Percentiles rank a stretch among this genome's conserved stretches.
Evolutionary conservation across 1,284 basidiomycete species (phyloP).

Genomic region (Boletellus dicymbophilus): DNA sequence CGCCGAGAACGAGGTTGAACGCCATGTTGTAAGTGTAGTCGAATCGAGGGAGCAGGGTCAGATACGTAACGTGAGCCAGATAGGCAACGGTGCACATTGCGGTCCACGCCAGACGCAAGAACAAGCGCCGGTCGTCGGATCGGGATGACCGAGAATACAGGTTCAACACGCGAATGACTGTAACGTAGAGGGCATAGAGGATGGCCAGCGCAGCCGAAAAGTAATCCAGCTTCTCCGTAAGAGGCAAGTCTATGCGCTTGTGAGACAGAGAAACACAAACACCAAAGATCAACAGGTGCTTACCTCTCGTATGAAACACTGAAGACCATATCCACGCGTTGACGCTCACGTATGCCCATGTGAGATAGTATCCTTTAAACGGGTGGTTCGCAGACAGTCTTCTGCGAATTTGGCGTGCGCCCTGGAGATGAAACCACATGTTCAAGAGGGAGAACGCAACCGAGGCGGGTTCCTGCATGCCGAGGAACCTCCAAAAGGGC

Average conservation of each 20-base stretch:
- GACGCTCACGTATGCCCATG: slow-evolving; percentile 74
- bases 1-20: slow-evolving; percentile 81
- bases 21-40: slow-evolving; percentile 96
- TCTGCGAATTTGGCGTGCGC: slow-evolving; percentile 50
- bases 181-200: slow-evolving; percentile 73
- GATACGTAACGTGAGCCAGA: slow-evolving; percentile 75
- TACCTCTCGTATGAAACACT: slow-evolving; percentile 92
- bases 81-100: slow-evolving; percentile 53
- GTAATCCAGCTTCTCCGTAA: slow-evolving; percentile 93
- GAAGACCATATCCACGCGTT: slow-evolving; percentile 95
- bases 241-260: slow-evolving; percentile 62
- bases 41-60: slow-evolving; percentile 78
- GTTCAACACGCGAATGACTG: slow-evolving; percentile 76
- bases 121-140: slow-evolving; percentile 10
- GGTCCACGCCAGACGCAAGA: slow-evolving; percentile 40
- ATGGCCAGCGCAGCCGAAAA: slow-evolving; percentile 91
- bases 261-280: slow-evolving; percentile 8
- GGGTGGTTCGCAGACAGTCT: slow-evolving; percentile 61
- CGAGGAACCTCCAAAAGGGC: slow-evolving; percentile 86
- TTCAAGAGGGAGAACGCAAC: slow-evolving; percentile 90
- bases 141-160: slow-evolving; percentile 52
- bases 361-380: slow-evolving; percentile 70
- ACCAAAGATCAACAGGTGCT: slow-evolving; percentile 20
- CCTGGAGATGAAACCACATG: slow-evolving; percentile 69
- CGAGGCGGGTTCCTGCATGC: slow-evolving; percentile 94